Percentiles rank a stretch among this genome's conserved stretches.
phyloP scores from a whole-genome alignment of 495 filamentous ascomycete genomes.

The Xylaria bambusicola region DNA sequence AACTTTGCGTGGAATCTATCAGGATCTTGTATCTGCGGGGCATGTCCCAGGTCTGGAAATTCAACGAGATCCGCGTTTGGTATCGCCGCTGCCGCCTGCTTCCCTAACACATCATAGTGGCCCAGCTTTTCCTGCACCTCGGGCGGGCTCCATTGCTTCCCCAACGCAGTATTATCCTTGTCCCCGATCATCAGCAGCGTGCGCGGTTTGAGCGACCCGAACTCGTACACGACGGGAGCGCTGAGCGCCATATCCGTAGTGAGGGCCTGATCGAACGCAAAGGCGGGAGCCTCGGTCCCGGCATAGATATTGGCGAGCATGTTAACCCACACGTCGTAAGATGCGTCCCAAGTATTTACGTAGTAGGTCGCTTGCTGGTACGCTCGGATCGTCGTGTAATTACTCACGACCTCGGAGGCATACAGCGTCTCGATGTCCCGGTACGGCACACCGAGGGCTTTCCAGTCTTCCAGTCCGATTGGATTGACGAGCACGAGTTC shows the following conservation, averaged over 20 bases:
- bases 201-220: slow-evolving; percentile 33
- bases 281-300: slow-evolving; percentile 34
- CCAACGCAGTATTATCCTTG: slow-evolving; percentile 48
- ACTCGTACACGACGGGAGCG: slow-evolving; percentile 47
- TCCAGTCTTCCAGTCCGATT: slow-evolving; percentile 49
- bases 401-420: slow-evolving; percentile 33
- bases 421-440: slow-evolving; percentile 32
- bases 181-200: slow-evolving; percentile 44
- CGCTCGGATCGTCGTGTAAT: slow-evolving; percentile 36
- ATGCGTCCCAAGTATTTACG: slow-evolving; percentile 34
- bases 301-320: slow-evolving; percentile 49
- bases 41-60: slow-evolving; percentile 45
- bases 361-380: slow-evolving; percentile 52
- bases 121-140: slow-evolving; percentile 42
- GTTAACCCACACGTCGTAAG: slow-evolving; percentile 48
- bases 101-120: slow-evolving; percentile 43
- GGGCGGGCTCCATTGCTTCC: slow-evolving; percentile 47
- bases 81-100: slow-evolving; percentile 40
- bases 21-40: slow-evolving; percentile 48
- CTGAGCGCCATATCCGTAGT: slow-evolving; percentile 48
- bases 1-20: slow-evolving; percentile 37
- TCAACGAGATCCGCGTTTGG: slow-evolving; percentile 41
- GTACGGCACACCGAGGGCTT: slow-evolving; percentile 45
- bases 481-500: slow-evolving; percentile 40
- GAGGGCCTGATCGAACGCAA: slow-evolving; percentile 38